Conservation (phyloP, 1,284 basidiomycete species). For the Thecaphora thlaspeos region DNA sequence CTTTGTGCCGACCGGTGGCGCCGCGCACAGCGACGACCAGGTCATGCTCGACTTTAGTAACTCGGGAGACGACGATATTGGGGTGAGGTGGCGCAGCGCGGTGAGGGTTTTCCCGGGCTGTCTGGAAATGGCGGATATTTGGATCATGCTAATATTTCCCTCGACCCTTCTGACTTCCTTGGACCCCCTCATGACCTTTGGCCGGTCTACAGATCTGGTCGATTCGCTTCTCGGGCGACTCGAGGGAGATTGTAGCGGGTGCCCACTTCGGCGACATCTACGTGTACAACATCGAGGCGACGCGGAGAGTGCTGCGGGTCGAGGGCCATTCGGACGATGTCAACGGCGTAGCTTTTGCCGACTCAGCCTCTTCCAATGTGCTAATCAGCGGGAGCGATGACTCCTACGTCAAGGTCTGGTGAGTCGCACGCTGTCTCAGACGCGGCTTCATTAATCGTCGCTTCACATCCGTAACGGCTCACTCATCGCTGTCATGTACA, state of each 20-base stretch:
- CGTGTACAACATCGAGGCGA: constrained; percentile 77
- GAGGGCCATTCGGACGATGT: constrained; percentile 83
- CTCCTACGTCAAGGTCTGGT: constrained; percentile 86
- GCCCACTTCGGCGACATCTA: constrained; percentile 69
- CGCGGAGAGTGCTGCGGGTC: constrained; percentile 77
- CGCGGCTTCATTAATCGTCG: too few species aligned
- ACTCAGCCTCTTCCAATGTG: constrained; percentile 85
- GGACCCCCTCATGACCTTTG: too few species aligned
- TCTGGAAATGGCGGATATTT: too few species aligned
- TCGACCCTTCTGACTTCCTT: too few species aligned
- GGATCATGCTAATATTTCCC: too few species aligned
- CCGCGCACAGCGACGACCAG: constrained; percentile 35
- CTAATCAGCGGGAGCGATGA: constrained; percentile 93
- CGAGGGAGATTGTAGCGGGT: constrained; percentile 77
- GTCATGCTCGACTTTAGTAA: constrained; percentile 57
- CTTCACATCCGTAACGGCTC: too few species aligned
- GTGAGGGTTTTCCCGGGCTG: constrained; percentile 23
- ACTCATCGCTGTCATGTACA: too few species aligned
- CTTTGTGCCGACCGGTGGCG: constrained; percentile 26
- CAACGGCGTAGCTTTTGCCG: constrained; percentile 92
- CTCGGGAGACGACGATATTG: constrained; percentile 57
- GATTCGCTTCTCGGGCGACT: constrained; percentile 92
- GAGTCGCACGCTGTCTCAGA: too few species aligned
- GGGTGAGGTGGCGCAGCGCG: constrained; percentile 47
- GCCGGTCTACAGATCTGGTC: constrained; percentile 72